Base-by-base conservation (phyloP, 169 alveolate species). In the Plasmodium fragile region DNA sequence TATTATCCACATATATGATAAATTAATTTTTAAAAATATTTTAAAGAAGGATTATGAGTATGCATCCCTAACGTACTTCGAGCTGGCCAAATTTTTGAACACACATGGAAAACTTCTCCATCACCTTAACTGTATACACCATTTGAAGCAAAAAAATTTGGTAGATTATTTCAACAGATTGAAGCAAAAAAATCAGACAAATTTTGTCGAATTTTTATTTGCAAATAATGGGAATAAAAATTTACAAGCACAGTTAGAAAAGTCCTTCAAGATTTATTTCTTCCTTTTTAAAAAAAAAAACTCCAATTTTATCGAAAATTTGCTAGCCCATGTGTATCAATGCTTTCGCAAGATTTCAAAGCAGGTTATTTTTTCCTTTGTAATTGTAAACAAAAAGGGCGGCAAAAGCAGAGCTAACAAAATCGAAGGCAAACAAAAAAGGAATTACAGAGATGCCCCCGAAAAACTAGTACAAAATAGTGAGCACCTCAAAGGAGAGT, bases 291-390 rank as follows among this genome's bases (percentile, higher is more conserved):
- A 89, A 65, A 34, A 71, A 70, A 89, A 89, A 52, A 36, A 53
- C 43, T 89, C 34, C 18, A 89, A 89, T 65, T 89, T 89, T 89
- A 89, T 89, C 36, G 94, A 89, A 18, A 89, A 89, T 89, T 89
- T 79, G 49, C 81, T 89, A 45, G 94, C 82, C 11, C 30, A 71
- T 45, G 78, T 89, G 10, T 89, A 89, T 52, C 94, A 89, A 49
- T 89, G 85, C 70, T 89, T 89, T 78, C 94, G 71, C 13, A 78
- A 89, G 65, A 89, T 89, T 18, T 89, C 94, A 5, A 89, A 89
- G 32, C 94, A 89, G 49, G 77, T 89, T 4, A 79, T 89, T 89
- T 79, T 89, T 30, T 89, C 94, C 69, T 89, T 78, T 34, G 32
- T 83, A 72, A 83, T 83, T 43, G 77, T 83, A 16, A 34, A 13